Evolutionary conservation across 2,329 filamentous ascomycete species (phyloP).

Genomic region (Hypoxylon sp.): DNA sequence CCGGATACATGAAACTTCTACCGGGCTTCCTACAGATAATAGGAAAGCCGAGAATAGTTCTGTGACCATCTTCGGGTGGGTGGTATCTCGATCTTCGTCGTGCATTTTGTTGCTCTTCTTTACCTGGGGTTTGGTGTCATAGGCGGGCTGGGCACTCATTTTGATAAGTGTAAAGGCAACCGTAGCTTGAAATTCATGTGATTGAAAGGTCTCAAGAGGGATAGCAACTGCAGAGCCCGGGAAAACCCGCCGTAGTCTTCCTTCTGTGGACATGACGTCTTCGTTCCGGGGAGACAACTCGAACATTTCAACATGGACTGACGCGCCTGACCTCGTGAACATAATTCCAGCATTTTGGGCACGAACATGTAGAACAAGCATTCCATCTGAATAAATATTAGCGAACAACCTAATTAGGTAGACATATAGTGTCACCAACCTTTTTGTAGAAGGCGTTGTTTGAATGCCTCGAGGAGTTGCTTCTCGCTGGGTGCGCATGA

Average conservation of each 20-base stretch:
- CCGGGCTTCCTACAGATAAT: slow-evolving; percentile 56
- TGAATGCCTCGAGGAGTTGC: no score
- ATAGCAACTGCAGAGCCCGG: slow-evolving; percentile 48
- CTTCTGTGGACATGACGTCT: slow-evolving; percentile 49
- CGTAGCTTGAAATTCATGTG: slow-evolving; percentile 32
- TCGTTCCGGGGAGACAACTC: slow-evolving; percentile 54
- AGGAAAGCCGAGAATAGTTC: slow-evolving; percentile 63
- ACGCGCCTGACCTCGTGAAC: slow-evolving; percentile 41
- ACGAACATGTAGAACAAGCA: slow-evolving; percentile 48
- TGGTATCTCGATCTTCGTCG: slow-evolving; percentile 63
- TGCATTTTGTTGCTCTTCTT: slow-evolving; percentile 55
- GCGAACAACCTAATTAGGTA: not conserved
- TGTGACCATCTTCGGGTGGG: slow-evolving; percentile 64
- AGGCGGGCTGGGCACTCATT: slow-evolving; percentile 42
- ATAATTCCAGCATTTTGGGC: slow-evolving; percentile 58
- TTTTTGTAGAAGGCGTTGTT: not conserved
- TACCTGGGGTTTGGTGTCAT: slow-evolving; percentile 34
- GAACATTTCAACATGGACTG: slow-evolving; percentile 54
- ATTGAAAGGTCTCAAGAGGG: slow-evolving; percentile 28
- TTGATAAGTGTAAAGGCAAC: slow-evolving; percentile 41
- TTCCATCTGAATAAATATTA: slow-evolving; percentile 4
- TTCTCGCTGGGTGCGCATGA: no score
- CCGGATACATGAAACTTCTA: slow-evolving; percentile 54
- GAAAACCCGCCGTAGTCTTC: slow-evolving; percentile 51
- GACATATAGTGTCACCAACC: no score